phyloP scores from a whole-genome alignment of 345 rosid species.

The Dimocarpus longan region DNA sequence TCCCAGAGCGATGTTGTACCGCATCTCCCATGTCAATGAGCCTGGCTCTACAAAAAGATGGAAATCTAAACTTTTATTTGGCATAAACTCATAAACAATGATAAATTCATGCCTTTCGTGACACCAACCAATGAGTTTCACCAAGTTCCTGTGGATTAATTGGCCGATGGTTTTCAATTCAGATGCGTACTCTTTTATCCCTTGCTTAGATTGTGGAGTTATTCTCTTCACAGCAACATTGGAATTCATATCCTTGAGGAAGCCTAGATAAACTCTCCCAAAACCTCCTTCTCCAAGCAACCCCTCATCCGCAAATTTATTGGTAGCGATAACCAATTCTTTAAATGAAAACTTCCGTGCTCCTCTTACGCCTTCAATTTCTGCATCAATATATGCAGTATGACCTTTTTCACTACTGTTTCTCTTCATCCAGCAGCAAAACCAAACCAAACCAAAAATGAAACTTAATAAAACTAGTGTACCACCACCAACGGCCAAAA shows the following conservation, averaged over 20 bases:
- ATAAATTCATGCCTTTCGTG: conserved; percentile 44
- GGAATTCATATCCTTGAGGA: background rate
- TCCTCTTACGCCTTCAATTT: conserved; percentile 2
- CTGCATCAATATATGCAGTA: background rate
- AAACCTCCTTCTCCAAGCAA: conserved; percentile 35
- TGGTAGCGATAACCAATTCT: conserved; percentile 14
- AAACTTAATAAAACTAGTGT: background rate
- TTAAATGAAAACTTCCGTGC: conserved; percentile 27
- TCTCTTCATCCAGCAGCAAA: conserved; percentile 12
- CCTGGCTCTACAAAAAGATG: conserved; percentile 26
- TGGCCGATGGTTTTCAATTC: conserved; percentile 32
- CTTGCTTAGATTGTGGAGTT: conserved; percentile 21
- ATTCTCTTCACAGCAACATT: conserved; percentile 26
- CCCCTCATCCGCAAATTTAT: conserved; percentile 14
- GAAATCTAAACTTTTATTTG: background rate
- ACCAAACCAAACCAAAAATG: background rate
- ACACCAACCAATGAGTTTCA: conserved; percentile 53
- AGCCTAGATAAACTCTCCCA: conserved; percentile 27
- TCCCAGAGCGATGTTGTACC: conserved; percentile 26
- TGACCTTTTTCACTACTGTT: background rate
- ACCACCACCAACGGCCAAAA: conserved; percentile 8
- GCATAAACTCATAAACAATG: conserved; percentile 38
- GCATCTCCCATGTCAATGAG: conserved; percentile 30
- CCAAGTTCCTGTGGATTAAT: conserved; percentile 51
- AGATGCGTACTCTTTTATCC: conserved; percentile 26